Percentiles rank a stretch among this genome's conserved stretches.
Conservation (phyloP, 139 green algal genomes). For the Chlorella sp. region DNA sequence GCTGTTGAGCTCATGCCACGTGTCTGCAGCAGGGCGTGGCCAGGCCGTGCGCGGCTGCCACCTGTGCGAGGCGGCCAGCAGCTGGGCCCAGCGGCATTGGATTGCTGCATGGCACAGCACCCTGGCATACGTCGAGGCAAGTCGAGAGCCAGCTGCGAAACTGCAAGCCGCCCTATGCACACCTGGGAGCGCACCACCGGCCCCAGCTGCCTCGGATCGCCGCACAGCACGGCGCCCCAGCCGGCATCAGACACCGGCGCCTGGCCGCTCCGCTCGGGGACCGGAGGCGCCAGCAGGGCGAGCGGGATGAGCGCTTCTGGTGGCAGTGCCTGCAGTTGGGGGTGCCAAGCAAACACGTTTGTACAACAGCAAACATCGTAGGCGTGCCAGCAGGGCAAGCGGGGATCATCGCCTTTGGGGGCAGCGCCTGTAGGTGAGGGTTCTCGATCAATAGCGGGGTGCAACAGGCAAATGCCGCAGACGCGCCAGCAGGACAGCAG, state of each 20-base stretch:
- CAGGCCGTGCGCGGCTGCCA: too few species aligned
- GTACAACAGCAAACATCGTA: too few species aligned
- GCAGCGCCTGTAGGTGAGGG: too few species aligned
- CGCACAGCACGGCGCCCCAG: conserved; percentile 62
- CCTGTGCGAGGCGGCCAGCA: background rate
- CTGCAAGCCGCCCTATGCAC: too few species aligned
- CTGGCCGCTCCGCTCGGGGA: background rate
- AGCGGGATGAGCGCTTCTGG: conserved; percentile 73
- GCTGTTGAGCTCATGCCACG: too few species aligned
- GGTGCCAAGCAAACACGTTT: background rate
- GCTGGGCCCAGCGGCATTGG: background rate
- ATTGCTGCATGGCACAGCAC: background rate
- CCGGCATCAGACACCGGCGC: background rate
- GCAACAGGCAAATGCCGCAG: background rate
- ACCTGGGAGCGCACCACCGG: conserved; percentile 60
- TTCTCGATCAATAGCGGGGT: background rate
- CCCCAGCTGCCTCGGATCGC: conserved; percentile 80
- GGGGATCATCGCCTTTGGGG: too few species aligned
- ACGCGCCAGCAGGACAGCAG: too few species aligned
- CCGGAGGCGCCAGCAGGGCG: conserved; percentile 36
- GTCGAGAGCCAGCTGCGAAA: background rate
- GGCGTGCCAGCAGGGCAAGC: too few species aligned
- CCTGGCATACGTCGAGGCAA: background rate
- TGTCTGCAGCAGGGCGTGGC: too few species aligned
- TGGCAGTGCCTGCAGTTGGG: conserved; percentile 46